Base-by-base conservation (phyloP, 805 yeast species). In the Wickerhamomyces rabaulensis region DNA sequence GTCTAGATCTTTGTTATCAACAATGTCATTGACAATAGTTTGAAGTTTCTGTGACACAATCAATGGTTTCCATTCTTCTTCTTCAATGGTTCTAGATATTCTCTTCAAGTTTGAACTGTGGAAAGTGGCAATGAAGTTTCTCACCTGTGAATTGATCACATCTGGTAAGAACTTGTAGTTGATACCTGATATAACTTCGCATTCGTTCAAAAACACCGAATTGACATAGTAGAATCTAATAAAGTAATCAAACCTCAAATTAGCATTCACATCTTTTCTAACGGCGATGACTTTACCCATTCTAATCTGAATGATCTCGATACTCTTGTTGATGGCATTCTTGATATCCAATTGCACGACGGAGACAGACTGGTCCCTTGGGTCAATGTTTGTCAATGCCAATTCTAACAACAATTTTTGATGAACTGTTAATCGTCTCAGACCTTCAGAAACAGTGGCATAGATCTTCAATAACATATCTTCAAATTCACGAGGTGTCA, bases 31-130 rank as follows among this genome's bases (percentile, higher is more conserved):
- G 5, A 80, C 75, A 13, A 65, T 57, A 4, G 46, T 54, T 56
- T 85, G 91, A 2, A 80, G 62, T 1, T 61, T 59, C 1, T 66
- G 59, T 0, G 78, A 60, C 9, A 82, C 76, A n/a, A 78, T 76
- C 17, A 75, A 78, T 44, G 91, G 95, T 48, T 78, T 79, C 98
- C 98, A 92, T 20, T 68, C 68, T 53, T 91, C 98, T 41, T 69
- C 68, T 43, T 86, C 91, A 46, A 87, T 69, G 16, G 71, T 67
- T 4, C 59, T 59, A 6, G 75, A 68, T 23, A 87, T 64, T 6
- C 63, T 61, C 46, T 73, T 74, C 43, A 79, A 61, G 22, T 76
- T 70, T 15, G 69, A 69, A 41, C 73, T 71, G 52, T 85, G 90
- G 54, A 76, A 75, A 27, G 79, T 69, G 26, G 69, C 69, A 33